Evolutionary conservation across 768 basidiomycete species (phyloP).

Genomic region (Mrakia hoshinonis): DNA sequence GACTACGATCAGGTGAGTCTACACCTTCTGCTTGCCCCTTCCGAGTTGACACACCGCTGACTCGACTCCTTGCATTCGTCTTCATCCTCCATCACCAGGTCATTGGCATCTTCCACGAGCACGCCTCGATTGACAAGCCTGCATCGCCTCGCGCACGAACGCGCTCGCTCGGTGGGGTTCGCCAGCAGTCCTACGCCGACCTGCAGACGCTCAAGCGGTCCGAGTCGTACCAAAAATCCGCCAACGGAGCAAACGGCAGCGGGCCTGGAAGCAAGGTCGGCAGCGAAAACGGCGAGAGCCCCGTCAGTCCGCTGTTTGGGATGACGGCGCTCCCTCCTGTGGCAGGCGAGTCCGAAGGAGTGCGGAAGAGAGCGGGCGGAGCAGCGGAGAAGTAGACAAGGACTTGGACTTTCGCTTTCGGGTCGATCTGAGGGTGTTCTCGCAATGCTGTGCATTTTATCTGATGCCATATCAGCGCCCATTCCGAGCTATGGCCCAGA

Average conservation of each 20-base stretch:
- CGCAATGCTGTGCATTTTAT: too few species aligned
- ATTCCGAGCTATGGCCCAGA: too few species aligned
- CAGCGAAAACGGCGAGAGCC: too few species aligned
- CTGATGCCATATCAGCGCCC: too few species aligned
- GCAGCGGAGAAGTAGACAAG: too few species aligned
- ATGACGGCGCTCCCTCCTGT: not conserved
- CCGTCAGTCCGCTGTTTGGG: not conserved
- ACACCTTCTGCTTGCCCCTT: not conserved
- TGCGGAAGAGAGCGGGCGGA: too few species aligned
- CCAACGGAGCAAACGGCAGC: not conserved
- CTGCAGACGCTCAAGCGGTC: conserved; percentile 12
- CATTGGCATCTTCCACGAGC: conserved; percentile 20
- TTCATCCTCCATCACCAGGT: not conserved
- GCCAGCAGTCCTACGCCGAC: conserved; percentile 25
- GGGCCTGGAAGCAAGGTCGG: not conserved
- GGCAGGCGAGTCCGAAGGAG: too few species aligned
- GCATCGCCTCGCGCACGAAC: not conserved
- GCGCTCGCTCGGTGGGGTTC: not conserved
- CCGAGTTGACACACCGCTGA: not conserved
- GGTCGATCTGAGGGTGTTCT: too few species aligned
- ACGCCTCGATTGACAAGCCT: not conserved
- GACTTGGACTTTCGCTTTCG: too few species aligned
- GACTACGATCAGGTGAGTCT: conserved; percentile 22
- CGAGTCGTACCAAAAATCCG: not conserved
- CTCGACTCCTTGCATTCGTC: not conserved